These are phyloP conservation scores for Lunasporangiospora selenospora DNA, from an alignment of 192 early-diverging fungal species.

Conservation along the genomic window DNA sequence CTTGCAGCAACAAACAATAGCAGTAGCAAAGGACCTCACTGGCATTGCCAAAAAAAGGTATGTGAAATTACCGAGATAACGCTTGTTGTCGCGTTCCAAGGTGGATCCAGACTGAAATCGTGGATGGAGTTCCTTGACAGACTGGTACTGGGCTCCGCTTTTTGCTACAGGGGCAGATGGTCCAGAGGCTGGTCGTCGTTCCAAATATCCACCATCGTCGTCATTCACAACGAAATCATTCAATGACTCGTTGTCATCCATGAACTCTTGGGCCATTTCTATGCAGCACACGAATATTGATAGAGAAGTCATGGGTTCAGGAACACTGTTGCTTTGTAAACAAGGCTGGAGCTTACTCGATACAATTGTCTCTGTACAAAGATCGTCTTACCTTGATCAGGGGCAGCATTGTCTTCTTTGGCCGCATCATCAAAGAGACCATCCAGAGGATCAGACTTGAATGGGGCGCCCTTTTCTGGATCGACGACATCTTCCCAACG, in stretches of 20 bases:
- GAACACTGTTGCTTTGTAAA: too few species aligned
- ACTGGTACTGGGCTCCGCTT: neutral
- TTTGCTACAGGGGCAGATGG: conserved; percentile 8
- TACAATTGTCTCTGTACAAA: too few species aligned
- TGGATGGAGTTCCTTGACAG: conserved; percentile 53
- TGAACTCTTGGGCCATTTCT: conserved; percentile 36
- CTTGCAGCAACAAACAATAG: neutral
- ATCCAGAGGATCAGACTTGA: conserved; percentile 30
- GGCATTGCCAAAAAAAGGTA: neutral
- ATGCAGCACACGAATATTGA: conserved; percentile 13
- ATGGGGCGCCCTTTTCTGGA: conserved; percentile 47
- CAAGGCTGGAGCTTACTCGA: too few species aligned
- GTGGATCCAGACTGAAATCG: conserved; percentile 91
- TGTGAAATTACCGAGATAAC: conserved; percentile 56
- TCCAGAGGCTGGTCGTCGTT: conserved; percentile 16
- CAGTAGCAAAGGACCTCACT: neutral
- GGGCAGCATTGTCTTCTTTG: neutral
- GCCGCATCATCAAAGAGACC: conserved; percentile 58
- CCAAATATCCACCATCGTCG: conserved; percentile 77
- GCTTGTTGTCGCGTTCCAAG: conserved; percentile 56
- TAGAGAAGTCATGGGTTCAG: conserved; percentile 4
- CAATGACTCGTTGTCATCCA: conserved; percentile 61
- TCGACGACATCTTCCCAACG: conserved; percentile 65
- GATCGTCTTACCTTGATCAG: conserved; percentile 7
- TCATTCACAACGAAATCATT: conserved; percentile 93